A percentile compares a stretch with the other conserved stretches of the same genome.
Conservation (phyloP, 805 yeast species). For the Wickerhamiella brachini region DNA sequence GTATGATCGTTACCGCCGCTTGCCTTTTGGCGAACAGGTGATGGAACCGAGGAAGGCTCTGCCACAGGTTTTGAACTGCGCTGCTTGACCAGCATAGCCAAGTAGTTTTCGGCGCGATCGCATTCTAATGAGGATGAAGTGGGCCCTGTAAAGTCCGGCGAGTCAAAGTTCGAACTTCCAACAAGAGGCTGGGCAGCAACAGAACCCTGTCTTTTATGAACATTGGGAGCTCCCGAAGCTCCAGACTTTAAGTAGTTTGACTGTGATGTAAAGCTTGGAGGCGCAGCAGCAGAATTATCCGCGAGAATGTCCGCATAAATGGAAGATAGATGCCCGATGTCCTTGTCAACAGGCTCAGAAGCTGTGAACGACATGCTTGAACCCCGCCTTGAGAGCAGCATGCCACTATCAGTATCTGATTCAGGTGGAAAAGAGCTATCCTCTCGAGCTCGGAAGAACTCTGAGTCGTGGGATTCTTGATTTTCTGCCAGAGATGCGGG, state of each 20-base stretch:
- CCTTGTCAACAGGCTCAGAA: background rate
- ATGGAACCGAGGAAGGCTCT: no score
- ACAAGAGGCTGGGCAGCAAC: slow-evolving; percentile 13
- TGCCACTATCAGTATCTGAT: background rate
- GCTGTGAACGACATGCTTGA: background rate
- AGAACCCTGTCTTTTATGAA: slow-evolving; percentile 10
- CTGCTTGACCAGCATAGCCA: background rate
- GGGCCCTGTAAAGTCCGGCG: background rate
- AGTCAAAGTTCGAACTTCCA: slow-evolving; percentile 3
- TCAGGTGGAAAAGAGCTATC: background rate
- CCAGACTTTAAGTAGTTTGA: background rate
- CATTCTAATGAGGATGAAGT: background rate
- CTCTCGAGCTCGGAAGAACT: background rate
- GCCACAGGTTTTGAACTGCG: background rate
- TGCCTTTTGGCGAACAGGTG: background rate
- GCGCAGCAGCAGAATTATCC: background rate
- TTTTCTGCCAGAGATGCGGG: background rate
- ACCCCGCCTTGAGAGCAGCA: background rate
- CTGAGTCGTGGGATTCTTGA: background rate
- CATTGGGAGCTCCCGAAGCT: background rate
- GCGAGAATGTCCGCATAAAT: background rate
- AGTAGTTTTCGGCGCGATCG: background rate
- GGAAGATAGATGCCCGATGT: background rate
- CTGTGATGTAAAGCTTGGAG: background rate
- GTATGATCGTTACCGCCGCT: background rate